Evolutionary conservation across 139 green algal genomes (phyloP), one percentile per base, ranked within the genome.

Genomic region (Chlorella sorokiniana): DNA sequence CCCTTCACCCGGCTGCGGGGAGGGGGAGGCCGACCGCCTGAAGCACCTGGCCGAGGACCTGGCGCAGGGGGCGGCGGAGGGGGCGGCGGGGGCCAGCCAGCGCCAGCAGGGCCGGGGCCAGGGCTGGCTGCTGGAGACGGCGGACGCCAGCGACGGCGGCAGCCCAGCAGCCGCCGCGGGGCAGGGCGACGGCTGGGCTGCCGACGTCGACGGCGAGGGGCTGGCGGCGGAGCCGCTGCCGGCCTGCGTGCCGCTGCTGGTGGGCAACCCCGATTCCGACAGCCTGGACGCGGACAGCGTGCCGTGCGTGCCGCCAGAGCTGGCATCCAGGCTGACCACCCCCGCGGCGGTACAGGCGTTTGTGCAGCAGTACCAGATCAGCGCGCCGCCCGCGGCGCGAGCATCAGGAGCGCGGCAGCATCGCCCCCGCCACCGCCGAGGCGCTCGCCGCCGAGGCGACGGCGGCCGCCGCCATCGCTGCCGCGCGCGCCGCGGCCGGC

Each of bases 221-320:
- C n/a, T n/a, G n/a, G n/a, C n/a, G n/a, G n/a, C n/a, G n/a, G n/a
- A n/a, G n/a, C n/a, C n/a, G 22, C 59, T 16, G 22, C 9, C n/a
- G 4, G 18, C 33, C 37, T 85, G 84, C 48, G 76, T 85, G 18
- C 84, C 79, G 10, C 64, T 85, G 22, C 51, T 80, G 69, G 35
- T 48, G 22, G 84, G 84, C 38, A 78, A 77, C 44, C 69, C 68
- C 6, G 87, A 86, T 37, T 85, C 48, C 25, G 87, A 91, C 52
- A 86, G 74, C 72, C 40, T 88, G 62, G 84, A 90, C 67, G 59
- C 72, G 4, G 87, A 91, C 70, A 79, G 76, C n/a, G 68, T 89
- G 56, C 83, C 78, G 2, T 90, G 81, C 78, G 56, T 86, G 40
- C 62, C 84, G n/a, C 51, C 79, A 33, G 52, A 87, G 62, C 69